These are phyloP conservation scores for Taphrina betulina DNA, from an alignment of 1,139 yeast species.

Conservation along the genomic window DNA sequence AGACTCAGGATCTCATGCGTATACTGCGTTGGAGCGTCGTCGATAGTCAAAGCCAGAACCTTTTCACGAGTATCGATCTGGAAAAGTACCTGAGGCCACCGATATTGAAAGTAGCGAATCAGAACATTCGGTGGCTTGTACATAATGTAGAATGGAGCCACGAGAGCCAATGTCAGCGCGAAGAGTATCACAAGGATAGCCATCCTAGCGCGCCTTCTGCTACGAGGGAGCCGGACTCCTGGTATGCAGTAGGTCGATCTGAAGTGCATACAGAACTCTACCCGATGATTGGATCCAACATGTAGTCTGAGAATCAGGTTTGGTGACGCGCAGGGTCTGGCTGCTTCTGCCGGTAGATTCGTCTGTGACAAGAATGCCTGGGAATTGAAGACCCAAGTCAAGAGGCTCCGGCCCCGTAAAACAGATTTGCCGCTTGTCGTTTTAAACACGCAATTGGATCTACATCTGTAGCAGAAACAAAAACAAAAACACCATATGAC, in stretches of 20 bases:
- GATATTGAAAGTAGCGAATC: constrained; percentile 3
- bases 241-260: not conserved
- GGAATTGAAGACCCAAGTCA: no score
- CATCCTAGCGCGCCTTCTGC: constrained; percentile 11
- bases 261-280: not conserved
- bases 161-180: not conserved
- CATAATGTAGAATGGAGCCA: constrained; percentile 9
- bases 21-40: constrained; percentile 69
- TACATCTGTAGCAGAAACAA: no score
- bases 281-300: no score
- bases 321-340: no score
- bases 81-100: constrained; percentile 24
- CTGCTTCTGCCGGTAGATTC: no score
- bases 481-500: no score
- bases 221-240: constrained; percentile 1
- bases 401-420: no score
- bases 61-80: constrained; percentile 13
- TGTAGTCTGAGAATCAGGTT: no score
- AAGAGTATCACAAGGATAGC: constrained; percentile 1
- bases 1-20: constrained; percentile 78
- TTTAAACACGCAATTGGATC: no score
- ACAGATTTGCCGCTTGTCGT: no score
- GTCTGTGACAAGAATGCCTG: no score
- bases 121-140: constrained; percentile 24
- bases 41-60: constrained; percentile 27